Base-by-base conservation (phyloP, 164 flowering plant species). In the Sextonia rubra region DNA sequence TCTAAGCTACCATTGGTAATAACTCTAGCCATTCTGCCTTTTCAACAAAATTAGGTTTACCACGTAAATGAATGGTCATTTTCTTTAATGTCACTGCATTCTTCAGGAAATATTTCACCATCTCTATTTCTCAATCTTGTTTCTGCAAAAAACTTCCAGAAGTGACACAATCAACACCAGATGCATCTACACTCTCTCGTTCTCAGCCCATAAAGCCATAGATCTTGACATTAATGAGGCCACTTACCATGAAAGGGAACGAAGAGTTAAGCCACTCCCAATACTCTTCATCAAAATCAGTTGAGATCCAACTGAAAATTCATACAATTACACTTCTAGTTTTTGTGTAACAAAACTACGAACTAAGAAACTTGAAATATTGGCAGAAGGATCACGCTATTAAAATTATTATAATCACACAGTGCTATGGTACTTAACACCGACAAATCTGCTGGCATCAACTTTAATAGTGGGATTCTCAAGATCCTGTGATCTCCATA, bases 391-490 rank as follows among this genome's bases (percentile, higher is more conserved):
- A 52, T 4, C 58, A 52, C 12, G 49, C 6, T 47, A 12, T 6
- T 47, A 12, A 47, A 6, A 18, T 4, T 52, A 18, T 14, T 3
- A 12, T 17, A 12, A 52, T 52, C 6, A 52, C 18, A 52, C 58
- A 14, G 6, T 52, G 17, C 58, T 14, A 18, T 32, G 44, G 68
- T 32, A 29, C 29, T 47, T 64, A 12, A 64, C 68, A 27, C 17
- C 7, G 44, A 30, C 20, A 27, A 26, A 30, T 24, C 27, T 14
- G 3, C n/a, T 64, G 47, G 68, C 6, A 27, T 20, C 26, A 64
- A 15, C 44, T 64, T 30, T 64, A 64, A 64, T 15, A 30, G 29
- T 30, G 22, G 29, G 68, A 64, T 32, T 30, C 68, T 64, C 68
- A 30, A 64, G 68, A 64, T 64, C 22, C 27, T 17, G 68, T 15